A percentile compares a stretch with the other conserved stretches of the same genome.
Conservation (phyloP, 2,329 filamentous ascomycete genomes). For the Curvularia hawaiiensis region DNA sequence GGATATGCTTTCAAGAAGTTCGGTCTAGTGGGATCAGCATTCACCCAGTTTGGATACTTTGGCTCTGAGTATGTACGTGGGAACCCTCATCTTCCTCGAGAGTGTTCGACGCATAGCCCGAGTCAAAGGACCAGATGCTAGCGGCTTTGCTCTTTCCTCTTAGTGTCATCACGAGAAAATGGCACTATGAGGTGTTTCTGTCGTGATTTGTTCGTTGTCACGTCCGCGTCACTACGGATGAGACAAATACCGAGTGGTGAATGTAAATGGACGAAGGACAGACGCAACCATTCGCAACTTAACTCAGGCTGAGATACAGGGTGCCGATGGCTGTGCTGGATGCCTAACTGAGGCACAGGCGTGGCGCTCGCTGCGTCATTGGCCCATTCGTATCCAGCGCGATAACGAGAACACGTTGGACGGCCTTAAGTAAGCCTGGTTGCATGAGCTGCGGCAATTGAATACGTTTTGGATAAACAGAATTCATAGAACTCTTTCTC, state of each 20-base stretch:
- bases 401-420: background rate
- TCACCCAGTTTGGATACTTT: background rate
- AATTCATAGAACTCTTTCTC: background rate
- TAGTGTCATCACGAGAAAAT: constrained; percentile 32
- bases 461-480: background rate
- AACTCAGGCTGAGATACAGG: constrained; percentile 26
- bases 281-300: constrained; percentile 5
- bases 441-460: background rate
- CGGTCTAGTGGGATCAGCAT: constrained; percentile 15
- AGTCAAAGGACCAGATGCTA: constrained; percentile 42
- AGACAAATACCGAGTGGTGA: constrained; percentile 2
- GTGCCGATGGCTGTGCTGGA: constrained; percentile 29
- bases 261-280: constrained; percentile 6
- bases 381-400: constrained; percentile 2
- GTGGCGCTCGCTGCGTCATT: constrained; percentile 23
- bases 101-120: constrained; percentile 38
- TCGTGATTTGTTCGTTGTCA: background rate
- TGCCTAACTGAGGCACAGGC: constrained; percentile 17
- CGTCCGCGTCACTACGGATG: background rate
- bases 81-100: constrained; percentile 22
- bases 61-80: constrained; percentile 5
- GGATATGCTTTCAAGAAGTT: constrained; percentile 8
- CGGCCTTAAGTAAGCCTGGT: background rate
- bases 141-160: constrained; percentile 28
- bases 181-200: constrained; percentile 5